These are phyloP conservation scores for Suhomyces sp. DNA, from an alignment of 805 yeast species.

Conservation along the genomic window DNA sequence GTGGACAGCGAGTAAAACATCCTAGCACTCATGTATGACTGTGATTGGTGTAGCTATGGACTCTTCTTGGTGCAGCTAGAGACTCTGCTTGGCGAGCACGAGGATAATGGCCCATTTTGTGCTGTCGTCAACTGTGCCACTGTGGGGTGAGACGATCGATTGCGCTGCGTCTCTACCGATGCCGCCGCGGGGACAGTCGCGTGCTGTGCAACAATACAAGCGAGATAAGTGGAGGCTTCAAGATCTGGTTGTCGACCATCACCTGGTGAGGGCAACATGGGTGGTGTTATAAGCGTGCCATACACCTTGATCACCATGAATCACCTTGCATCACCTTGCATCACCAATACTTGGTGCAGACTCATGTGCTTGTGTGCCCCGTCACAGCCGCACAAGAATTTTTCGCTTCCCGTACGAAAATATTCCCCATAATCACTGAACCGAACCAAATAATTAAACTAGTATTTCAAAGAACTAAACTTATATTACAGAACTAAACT, in stretches of 20 bases:
- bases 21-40: too few relatives aligned
- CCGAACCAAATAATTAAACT: too few relatives aligned
- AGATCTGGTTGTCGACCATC: background rate
- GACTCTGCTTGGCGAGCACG: too few relatives aligned
- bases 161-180: background rate
- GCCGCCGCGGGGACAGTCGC: background rate
- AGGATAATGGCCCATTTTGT: background rate
- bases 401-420: background rate
- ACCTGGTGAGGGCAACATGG: too few relatives aligned
- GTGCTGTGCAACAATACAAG: background rate
- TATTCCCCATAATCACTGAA: too few relatives aligned
- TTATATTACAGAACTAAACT: background rate
- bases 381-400: background rate
- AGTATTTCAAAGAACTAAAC: too few relatives aligned
- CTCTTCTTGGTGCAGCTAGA: too few relatives aligned
- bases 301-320: too few relatives aligned
- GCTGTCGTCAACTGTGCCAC: background rate
- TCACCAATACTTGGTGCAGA: background rate
- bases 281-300: too few relatives aligned
- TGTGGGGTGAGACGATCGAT: background rate
- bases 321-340: too few relatives aligned
- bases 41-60: too few relatives aligned
- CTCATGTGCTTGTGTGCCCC: background rate
- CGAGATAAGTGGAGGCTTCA: background rate
- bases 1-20: background rate